Evolutionary conservation across 2,329 filamentous ascomycete genomes (phyloP).

Genomic region (Venturia nashicola): DNA sequence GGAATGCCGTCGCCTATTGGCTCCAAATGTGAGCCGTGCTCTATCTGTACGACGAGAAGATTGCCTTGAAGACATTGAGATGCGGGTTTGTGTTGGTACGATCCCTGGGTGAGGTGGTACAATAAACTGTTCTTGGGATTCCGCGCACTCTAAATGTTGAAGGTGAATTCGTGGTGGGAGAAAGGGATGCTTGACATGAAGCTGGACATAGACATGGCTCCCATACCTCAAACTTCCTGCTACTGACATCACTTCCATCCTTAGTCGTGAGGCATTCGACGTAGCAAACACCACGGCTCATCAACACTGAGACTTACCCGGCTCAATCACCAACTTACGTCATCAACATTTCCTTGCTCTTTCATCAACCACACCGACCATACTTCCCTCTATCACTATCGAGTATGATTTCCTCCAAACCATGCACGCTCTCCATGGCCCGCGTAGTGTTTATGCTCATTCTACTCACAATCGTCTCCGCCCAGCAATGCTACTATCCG

Average conservation of each 20-base stretch:
- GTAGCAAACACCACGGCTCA: not conserved
- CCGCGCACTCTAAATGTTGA: not conserved
- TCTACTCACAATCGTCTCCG: not conserved
- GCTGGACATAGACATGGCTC: not conserved
- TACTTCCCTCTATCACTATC: not conserved
- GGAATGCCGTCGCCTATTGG: not conserved
- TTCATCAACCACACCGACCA: not conserved
- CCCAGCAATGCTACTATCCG: not conserved
- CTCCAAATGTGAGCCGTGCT: not conserved
- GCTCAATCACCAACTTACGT: too few relatives aligned
- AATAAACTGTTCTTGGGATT: not conserved
- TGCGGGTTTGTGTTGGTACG: not conserved
- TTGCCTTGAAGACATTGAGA: not conserved
- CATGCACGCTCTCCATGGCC: too few relatives aligned
- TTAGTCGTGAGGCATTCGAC: not conserved
- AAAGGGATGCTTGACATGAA: not conserved
- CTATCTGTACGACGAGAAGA: not conserved
- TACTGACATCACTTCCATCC: not conserved
- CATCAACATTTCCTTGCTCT: too few relatives aligned
- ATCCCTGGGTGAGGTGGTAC: not conserved
- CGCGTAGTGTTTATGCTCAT: too few relatives aligned
- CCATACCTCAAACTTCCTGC: not conserved
- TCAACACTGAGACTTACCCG: not conserved
- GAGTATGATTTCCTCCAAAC: not conserved
- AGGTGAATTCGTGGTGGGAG: not conserved